Conservation (phyloP, 495 filamentous ascomycete species). For the Bombardia bombarda region DNA sequence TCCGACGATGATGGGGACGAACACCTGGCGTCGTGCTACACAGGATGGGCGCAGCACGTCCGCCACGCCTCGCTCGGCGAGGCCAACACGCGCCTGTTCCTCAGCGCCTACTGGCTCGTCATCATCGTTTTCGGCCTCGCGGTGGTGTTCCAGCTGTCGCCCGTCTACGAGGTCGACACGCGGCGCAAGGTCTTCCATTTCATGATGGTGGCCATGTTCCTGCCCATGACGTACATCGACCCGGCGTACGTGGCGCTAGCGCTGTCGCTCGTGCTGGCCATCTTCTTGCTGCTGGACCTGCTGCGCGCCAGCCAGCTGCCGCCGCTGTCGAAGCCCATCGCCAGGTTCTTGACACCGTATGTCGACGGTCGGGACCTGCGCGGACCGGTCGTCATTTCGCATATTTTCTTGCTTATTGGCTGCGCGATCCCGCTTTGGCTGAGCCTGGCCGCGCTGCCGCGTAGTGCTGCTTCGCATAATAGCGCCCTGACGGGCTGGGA, state of each 20-base stretch:
- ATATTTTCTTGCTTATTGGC: constrained; percentile 95
- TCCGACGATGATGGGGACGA: constrained; percentile 15
- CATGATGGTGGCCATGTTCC: constrained; percentile 93
- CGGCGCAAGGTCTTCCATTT: constrained; percentile 98
- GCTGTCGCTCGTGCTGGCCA: constrained; percentile 60
- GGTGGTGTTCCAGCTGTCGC: constrained; percentile 63
- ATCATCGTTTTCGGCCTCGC: constrained; percentile 64
- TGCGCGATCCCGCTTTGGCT: constrained; percentile 94
- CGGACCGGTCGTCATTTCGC: constrained; percentile 87
- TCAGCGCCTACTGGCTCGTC: constrained; percentile 62
- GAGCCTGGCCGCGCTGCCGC: constrained; percentile 57
- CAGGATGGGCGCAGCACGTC: constrained; percentile 53
- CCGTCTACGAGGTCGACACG: constrained; percentile 80
- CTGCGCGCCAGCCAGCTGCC: constrained; percentile 86
- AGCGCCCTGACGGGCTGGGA: constrained; percentile 64
- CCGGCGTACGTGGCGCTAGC: constrained; percentile 75
- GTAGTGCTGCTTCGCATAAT: constrained; percentile 41
- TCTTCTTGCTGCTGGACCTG: constrained; percentile 83
- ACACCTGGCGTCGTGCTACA: constrained; percentile 31
- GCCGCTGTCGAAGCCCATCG: constrained; percentile 74
- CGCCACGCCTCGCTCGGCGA: constrained; percentile 54
- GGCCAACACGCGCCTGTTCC: constrained; percentile 72
- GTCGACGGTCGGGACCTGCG: constrained; percentile 90
- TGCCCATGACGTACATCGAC: constrained; percentile 78
- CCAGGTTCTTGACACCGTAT: constrained; percentile 81